Base-by-base conservation (phyloP, 2,329 filamentous ascomycete genomes). In the Rhytidhysteron rufulum region DNA sequence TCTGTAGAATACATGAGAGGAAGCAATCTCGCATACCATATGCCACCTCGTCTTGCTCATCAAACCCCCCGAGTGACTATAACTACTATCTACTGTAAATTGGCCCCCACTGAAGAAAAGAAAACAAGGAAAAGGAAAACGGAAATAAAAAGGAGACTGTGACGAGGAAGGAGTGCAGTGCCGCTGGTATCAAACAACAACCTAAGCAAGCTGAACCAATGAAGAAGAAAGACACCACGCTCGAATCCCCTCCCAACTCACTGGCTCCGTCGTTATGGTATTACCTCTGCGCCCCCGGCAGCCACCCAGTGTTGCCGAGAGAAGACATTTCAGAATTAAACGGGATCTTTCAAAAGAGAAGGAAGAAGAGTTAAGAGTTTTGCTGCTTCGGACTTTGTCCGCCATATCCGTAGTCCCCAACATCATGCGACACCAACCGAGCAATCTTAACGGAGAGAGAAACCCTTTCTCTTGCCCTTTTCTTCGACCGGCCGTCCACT, bases 401-500 rank as follows among this genome's bases (percentile, higher is more conserved):
- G 47, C 41, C 45, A 48, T 36, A 19, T 25, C 16, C 29, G 31
- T n/a, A 10, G 30, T n/a, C 24, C 31, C 17, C 22, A 19, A 17
- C 24, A n/a, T 29, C 24, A 38, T 19, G 34, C 21, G 8, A 11
- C 21, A 34, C 22, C 8, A 21, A 11, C 24, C 31, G 17, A 13
- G 25, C 17, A 27, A 7, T 27, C 53, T 66, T 91, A 95, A 72
- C 93, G 89, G 67, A 98, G 86, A 53, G 93, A 98, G 80, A 98
- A 98, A 45, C 91, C 91, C 87, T 97, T 97, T 74, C 89, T 87
- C 85, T 95, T 95, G 73, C 85, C 85, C 78, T 97, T 91, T 76
- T 97, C 90, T 75, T 97, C 93, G 73, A 97, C 74, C 51, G 93
- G 93, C 67, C 93, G 81, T 63, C 93, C 93, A 66, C 86, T 95